These are phyloP conservation scores for Aspergillus pseudoterreus DNA, from an alignment of 2,329 filamentous ascomycete genomes.

Conservation along the genomic window DNA sequence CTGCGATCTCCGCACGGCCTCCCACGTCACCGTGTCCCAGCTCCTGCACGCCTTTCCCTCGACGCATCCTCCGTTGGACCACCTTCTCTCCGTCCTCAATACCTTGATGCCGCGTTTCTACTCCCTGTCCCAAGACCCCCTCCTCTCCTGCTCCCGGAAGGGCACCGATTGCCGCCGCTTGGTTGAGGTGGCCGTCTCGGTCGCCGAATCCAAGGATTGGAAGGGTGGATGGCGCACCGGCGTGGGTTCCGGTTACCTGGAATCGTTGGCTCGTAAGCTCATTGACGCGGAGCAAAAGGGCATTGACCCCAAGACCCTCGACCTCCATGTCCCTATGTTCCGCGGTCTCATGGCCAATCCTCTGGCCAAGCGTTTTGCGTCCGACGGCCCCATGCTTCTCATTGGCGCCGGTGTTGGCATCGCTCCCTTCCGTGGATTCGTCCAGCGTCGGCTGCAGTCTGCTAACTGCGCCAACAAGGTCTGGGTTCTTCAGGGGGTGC, in stretches of 20 bases:
- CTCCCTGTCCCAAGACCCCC: slow-evolving; percentile 93
- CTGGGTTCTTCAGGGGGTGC: slow-evolving; percentile 90
- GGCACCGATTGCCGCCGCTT: slow-evolving; percentile 71
- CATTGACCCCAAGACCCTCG: slow-evolving; percentile 46
- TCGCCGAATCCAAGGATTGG: slow-evolving; percentile 85
- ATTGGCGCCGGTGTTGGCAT: slow-evolving; percentile 96
- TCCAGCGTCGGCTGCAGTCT: slow-evolving; percentile 87
- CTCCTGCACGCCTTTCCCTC: slow-evolving; percentile 90
- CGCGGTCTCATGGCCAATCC: slow-evolving; percentile 97
- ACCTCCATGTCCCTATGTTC: slow-evolving; percentile 91
- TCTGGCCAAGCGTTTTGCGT: slow-evolving; percentile 82
- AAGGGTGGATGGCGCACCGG: slow-evolving; percentile 69
- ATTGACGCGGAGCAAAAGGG: slow-evolving; percentile 64
- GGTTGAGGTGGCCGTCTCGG: slow-evolving; percentile 93
- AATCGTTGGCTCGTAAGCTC: slow-evolving; percentile 73
- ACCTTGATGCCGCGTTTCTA: slow-evolving; percentile 98
- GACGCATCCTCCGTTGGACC: slow-evolving; percentile 78
- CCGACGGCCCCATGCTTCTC: slow-evolving; percentile 94
- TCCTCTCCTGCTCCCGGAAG: slow-evolving; percentile 67
- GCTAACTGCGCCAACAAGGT: slow-evolving; percentile 98
- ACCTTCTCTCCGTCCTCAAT: slow-evolving; percentile 73
- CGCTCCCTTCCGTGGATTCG: slow-evolving; percentile 95
- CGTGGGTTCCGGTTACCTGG: slow-evolving; percentile 88
- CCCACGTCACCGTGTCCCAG: slow-evolving; percentile 80
- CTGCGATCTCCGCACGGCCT: slow-evolving; percentile 88